Percentiles rank a stretch among this genome's conserved stretches.
Conservation (phyloP, 768 basidiomycete species). For the Lactarius sanguifluus region DNA sequence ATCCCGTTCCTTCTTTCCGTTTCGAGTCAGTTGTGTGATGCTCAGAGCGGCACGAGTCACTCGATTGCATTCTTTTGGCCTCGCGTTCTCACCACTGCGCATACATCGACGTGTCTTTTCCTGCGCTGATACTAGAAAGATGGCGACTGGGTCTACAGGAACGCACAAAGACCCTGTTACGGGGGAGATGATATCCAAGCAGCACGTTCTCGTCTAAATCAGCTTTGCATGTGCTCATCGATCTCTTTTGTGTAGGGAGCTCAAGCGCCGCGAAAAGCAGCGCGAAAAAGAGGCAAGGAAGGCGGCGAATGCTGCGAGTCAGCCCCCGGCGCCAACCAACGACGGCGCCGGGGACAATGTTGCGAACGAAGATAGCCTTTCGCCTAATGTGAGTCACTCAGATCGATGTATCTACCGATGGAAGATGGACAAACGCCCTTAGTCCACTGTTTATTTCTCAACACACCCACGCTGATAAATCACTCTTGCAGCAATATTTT, state of each 20-base stretch:
- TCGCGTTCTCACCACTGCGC: constrained; percentile 8
- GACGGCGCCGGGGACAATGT: constrained; percentile 40
- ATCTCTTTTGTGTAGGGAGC: constrained; percentile 58
- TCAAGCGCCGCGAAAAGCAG: constrained; percentile 91
- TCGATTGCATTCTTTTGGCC: constrained; percentile 10
- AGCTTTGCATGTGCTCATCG: constrained; percentile 32
- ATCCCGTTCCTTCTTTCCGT: constrained; percentile 6
- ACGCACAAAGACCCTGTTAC: constrained; percentile 80
- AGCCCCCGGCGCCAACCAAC: constrained; percentile 40
- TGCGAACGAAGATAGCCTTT: constrained; percentile 77
- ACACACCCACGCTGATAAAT: not conserved
- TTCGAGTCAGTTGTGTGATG: constrained; percentile 30
- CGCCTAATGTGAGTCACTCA: constrained; percentile 72
- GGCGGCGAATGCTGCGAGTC: constrained; percentile 66
- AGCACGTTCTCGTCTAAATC: constrained; percentile 49
- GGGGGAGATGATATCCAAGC: constrained; percentile 96
- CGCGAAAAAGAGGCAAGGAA: constrained; percentile 72
- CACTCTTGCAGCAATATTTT: constrained; percentile 81
- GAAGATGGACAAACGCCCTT: not conserved
- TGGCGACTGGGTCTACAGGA: constrained; percentile 42
- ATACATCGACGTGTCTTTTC: constrained; percentile 1
- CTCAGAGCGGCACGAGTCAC: constrained; percentile 31
- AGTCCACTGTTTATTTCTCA: not conserved
- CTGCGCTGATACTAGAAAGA: constrained; percentile 27
- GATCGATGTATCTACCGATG: constrained; percentile 4